Evolutionary conservation across 441 rosid species (phyloP).

Genomic region (Corymbia calophylla): DNA sequence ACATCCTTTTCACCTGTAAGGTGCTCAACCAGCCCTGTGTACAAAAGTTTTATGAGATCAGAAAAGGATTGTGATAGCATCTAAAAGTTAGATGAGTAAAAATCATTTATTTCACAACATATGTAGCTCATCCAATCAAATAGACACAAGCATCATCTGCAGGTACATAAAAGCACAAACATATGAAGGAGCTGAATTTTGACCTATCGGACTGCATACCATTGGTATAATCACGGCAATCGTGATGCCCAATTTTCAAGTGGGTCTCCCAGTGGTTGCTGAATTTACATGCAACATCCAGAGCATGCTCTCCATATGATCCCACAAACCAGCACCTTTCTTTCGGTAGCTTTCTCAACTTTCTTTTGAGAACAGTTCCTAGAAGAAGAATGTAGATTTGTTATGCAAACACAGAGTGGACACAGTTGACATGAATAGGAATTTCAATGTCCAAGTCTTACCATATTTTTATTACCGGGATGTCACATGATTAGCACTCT

Average conservation of each 20-base stretch:
- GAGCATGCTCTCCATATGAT: conserved; percentile 22
- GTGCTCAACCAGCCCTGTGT: conserved; percentile 51
- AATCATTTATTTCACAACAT: neutral
- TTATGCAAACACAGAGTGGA: neutral
- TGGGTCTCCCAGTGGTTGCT: conserved; percentile 41
- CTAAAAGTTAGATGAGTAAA: neutral
- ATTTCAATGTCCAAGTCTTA: neutral
- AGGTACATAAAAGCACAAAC: neutral
- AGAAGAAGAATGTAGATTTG: neutral
- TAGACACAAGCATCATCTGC: neutral
- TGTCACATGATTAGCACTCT: neutral
- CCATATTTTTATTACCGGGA: neutral
- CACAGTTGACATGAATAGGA: neutral
- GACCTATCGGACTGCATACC: conserved; percentile 20
- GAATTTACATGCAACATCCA: conserved; percentile 33
- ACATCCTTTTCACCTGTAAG: conserved; percentile 46
- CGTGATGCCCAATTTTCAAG: conserved; percentile 53
- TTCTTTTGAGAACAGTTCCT: conserved; percentile 42
- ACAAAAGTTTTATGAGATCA: neutral
- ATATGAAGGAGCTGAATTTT: neutral
- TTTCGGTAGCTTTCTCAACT: conserved; percentile 36
- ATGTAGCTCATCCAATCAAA: neutral
- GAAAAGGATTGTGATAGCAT: neutral
- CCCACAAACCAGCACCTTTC: conserved; percentile 60
- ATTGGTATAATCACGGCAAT: conserved; percentile 61